These are phyloP conservation scores for Candida pseudoviswanathii DNA, from an alignment of 1,139 yeast genomes.

Conservation along the genomic window DNA sequence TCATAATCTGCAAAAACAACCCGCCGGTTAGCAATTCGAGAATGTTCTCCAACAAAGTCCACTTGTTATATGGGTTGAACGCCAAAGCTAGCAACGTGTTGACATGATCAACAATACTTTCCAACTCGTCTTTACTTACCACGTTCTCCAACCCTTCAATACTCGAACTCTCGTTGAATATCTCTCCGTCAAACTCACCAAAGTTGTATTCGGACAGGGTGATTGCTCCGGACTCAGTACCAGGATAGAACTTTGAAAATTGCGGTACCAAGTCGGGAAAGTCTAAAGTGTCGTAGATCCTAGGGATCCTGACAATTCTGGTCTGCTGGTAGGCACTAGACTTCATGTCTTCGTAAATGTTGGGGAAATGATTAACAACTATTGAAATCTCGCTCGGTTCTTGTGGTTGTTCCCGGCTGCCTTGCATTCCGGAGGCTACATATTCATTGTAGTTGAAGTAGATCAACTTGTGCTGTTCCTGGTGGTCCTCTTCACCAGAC, in stretches of 20 bases:
- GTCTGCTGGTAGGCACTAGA: conserved; percentile 38
- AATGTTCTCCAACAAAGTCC: conserved; percentile 41
- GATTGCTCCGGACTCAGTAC: conserved; percentile 67
- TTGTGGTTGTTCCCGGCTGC: conserved; percentile 11
- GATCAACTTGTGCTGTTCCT: conserved; percentile 17
- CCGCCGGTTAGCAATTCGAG: conserved; percentile 52
- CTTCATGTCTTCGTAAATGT: conserved; percentile 36
- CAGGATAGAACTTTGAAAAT: conserved; percentile 62
- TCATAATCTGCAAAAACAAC: conserved; percentile 25
- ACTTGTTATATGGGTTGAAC: conserved; percentile 35
- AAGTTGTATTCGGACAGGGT: conserved; percentile 17
- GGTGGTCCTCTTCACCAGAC: not conserved
- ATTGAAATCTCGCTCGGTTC: conserved; percentile 24
- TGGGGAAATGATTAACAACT: conserved; percentile 68
- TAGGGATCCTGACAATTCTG: conserved; percentile 65
- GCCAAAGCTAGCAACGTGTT: conserved; percentile 48
- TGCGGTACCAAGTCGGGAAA: conserved; percentile 52
- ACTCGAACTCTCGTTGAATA: conserved; percentile 54
- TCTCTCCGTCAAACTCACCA: conserved; percentile 42
- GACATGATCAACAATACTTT: conserved; percentile 42
- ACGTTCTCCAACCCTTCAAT: conserved; percentile 56
- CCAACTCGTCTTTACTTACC: conserved; percentile 37
- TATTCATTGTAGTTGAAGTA: conserved; percentile 74
- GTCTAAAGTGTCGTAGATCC: conserved; percentile 38
- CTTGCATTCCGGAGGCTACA: conserved; percentile 32